These are phyloP conservation scores for Prosopis cineraria DNA, from an alignment of 306 rosid species.

Conservation along the genomic window DNA sequence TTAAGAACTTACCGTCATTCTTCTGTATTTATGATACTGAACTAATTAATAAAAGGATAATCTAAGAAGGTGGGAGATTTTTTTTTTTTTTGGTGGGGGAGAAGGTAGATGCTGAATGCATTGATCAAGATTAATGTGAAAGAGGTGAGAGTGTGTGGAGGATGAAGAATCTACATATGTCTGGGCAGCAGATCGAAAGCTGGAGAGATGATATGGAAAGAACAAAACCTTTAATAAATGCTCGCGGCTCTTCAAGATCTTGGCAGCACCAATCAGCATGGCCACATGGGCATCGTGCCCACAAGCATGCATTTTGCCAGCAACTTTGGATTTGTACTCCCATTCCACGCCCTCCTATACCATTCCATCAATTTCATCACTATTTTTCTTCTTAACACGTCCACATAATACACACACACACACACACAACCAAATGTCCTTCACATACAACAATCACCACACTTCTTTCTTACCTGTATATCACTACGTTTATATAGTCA, in stretches of 20 bases:
- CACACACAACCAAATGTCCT: not conserved
- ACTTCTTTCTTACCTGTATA: too few relatives aligned
- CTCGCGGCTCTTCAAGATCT: constrained; percentile 82
- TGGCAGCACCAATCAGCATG: constrained; percentile 95
- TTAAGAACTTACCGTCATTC: not conserved
- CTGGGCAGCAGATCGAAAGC: not conserved
- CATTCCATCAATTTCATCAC: not conserved
- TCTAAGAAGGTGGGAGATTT: not conserved
- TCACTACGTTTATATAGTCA: too few relatives aligned
- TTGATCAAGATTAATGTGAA: not conserved
- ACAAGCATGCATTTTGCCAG: constrained; percentile 98
- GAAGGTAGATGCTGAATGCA: not conserved
- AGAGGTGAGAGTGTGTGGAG: not conserved
- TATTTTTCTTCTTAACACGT: not conserved
- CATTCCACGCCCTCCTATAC: constrained; percentile 79
- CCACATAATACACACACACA: too few relatives aligned
- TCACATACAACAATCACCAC: not conserved
- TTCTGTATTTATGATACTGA: not conserved
- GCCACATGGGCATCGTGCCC: constrained; percentile 99
- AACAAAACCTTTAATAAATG: constrained; percentile 74
- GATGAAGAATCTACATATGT: not conserved
- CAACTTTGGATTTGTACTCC: constrained; percentile 86
- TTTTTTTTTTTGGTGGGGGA: too few relatives aligned
- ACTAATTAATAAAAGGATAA: not conserved
- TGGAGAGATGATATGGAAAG: not conserved